Conservation (phyloP, 2,329 filamentous ascomycete species). For the Alternaria dauci region DNA sequence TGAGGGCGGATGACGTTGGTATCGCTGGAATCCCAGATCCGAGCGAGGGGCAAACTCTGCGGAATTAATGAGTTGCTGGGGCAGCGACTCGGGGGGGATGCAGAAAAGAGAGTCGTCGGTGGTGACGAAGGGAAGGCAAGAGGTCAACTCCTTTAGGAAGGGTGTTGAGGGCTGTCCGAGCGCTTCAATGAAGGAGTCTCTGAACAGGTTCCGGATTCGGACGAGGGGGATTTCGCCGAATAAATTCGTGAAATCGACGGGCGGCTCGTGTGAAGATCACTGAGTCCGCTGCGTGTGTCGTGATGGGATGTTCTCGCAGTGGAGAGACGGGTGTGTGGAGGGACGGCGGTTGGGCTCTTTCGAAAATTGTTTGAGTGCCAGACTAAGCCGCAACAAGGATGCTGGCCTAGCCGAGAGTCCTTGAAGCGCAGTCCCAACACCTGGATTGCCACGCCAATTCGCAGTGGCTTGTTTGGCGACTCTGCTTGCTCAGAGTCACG, state of each 20-base stretch:
- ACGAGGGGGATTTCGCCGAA: conserved; percentile 46
- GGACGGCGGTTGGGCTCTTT: conserved; percentile 21
- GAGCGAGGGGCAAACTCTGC: conserved; percentile 28
- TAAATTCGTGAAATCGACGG: conserved; percentile 50
- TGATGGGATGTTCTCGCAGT: conserved; percentile 46
- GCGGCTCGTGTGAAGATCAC: conserved; percentile 43
- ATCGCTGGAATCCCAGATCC: conserved; percentile 44
- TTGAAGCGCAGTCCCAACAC: conserved; percentile 17
- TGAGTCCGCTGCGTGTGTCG: conserved; percentile 43
- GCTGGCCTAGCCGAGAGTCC: conserved; percentile 22
- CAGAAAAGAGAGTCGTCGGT: conserved; percentile 33
- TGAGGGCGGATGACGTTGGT: conserved; percentile 25
- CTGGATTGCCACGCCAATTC: conserved; percentile 1
- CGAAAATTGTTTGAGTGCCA: conserved; percentile 40
- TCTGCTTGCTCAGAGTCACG: not conserved
- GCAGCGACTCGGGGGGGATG: conserved; percentile 38
- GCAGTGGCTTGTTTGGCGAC: not conserved
- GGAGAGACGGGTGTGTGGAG: conserved; percentile 39
- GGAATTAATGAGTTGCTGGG: conserved; percentile 36
- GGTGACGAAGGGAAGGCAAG: conserved; percentile 31
- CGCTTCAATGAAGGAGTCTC: conserved; percentile 42
- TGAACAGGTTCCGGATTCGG: conserved; percentile 36
- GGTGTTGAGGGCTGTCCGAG: conserved; percentile 48
- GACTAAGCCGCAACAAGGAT: conserved; percentile 29
- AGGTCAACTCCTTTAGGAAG: conserved; percentile 37